These are phyloP conservation scores for Gastrodia elata DNA, from an alignment of 106 monocot genomes.

Conservation along the genomic window DNA sequence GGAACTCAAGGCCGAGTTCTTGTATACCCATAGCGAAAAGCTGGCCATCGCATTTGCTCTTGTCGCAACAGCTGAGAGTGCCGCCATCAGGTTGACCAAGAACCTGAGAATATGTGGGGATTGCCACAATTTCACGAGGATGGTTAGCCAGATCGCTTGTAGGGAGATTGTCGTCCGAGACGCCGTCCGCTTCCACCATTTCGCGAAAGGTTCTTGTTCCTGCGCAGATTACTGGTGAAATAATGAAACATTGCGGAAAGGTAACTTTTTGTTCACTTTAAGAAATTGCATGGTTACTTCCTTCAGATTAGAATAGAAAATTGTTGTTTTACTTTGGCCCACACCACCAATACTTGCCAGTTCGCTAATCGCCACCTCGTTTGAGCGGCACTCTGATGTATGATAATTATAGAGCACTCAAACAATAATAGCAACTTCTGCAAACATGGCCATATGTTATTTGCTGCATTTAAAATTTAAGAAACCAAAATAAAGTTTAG, in stretches of 20 bases:
- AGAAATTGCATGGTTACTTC: too few species aligned
- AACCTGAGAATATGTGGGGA: constrained; percentile 57
- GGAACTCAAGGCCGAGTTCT: constrained; percentile 35
- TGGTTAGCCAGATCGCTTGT: constrained; percentile 19
- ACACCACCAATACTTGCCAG: too few species aligned
- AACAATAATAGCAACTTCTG: too few species aligned
- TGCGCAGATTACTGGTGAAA: constrained; percentile 56
- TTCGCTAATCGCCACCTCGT: too few species aligned
- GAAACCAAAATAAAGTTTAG: too few species aligned
- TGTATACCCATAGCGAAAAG: constrained; percentile 49
- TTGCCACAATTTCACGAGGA: constrained; percentile 42
- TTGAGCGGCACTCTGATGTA: too few species aligned
- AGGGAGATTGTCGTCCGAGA: constrained; percentile 52
- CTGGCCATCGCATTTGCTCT: constrained; percentile 43
- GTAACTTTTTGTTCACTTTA: not conserved
- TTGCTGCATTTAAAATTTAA: too few species aligned
- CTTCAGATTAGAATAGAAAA: too few species aligned
- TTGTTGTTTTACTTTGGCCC: too few species aligned
- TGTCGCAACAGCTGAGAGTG: constrained; percentile 26
- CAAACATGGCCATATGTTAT: too few species aligned
- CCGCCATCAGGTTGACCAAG: constrained; percentile 39
- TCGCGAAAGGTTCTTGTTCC: constrained; percentile 40
- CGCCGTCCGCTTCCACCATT: constrained; percentile 45
- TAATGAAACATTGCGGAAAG: not conserved
- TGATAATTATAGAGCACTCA: too few species aligned